Base-by-base conservation (phyloP, 140 eudicot species). In the Erigeron philadelphicus region DNA sequence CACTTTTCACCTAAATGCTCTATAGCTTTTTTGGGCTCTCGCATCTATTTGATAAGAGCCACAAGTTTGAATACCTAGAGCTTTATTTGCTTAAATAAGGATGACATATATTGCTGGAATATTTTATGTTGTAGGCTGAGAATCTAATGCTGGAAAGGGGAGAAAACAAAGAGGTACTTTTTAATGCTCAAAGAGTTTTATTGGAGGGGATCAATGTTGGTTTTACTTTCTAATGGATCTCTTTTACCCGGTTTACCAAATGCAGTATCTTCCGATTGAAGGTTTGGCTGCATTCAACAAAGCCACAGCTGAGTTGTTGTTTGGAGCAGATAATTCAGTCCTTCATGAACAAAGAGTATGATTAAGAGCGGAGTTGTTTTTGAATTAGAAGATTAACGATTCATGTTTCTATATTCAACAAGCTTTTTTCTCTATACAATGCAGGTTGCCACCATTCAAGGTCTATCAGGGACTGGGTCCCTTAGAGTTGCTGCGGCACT, bases 381-480 rank as follows among this genome's bases (percentile, higher is more conserved):
- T 15, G 18, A 75, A 62, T 6, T 63, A 8, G 45, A 60, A 47
- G 15, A 77, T 7, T 63, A 8, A 54, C 9, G 17, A n/a, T 44
- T 55, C 57, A 72, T 47, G 35, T 50, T 68, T 11, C 15, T 11
- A 41, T 50, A 21, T n/a, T 9, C n/a, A 42, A 45, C 43, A 54
- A 25, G 4, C 3, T 11, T 21, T 21, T 2, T 15, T 43, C 43
- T 67, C 23, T 11, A 67, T 46, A 19, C 40, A 63, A 46, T 74
- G 68, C 70, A 93, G 99, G 90, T 89, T 80, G 96, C 99, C 18
- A 93, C 99, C 55, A 81, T 93, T 76, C 99, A 93, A 78, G 95
- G 99, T 72, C 97, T 93, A 59, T 89, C 97, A 31, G 97, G 97
- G 48, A 93, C 99, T 80, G 99, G 99, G 46, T 93, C 99, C 72